A percentile compares a stretch with the other conserved stretches of the same genome.
Evolutionary conservation across 1,139 yeast species (phyloP).

Genomic region (Kodamaea sp.): DNA sequence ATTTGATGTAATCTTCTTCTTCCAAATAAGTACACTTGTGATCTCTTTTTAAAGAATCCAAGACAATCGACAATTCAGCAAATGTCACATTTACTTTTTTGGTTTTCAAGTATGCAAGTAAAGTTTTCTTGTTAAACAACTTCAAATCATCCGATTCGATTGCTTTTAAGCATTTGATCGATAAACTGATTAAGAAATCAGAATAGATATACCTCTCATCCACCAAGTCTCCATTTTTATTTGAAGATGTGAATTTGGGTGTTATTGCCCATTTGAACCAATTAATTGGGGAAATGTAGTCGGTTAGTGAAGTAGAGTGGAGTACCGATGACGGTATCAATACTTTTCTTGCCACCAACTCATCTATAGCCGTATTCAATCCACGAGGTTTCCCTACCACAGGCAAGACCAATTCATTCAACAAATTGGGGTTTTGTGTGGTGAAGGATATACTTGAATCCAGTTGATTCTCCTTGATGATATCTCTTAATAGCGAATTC

Average conservation of each 20-base stretch:
- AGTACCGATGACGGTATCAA: slow-evolving; percentile 24
- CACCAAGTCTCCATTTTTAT: slow-evolving; percentile 14
- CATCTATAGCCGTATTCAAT: slow-evolving; percentile 23
- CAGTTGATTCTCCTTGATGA: slow-evolving; percentile 17
- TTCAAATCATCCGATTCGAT: slow-evolving; percentile 3
- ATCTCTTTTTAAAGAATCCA: slow-evolving; percentile 28
- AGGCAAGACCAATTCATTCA: slow-evolving; percentile 21
- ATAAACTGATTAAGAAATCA: slow-evolving; percentile 19
- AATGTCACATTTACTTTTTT: slow-evolving; percentile 14
- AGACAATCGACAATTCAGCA: slow-evolving; percentile 23
- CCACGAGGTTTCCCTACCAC: slow-evolving; percentile 30
- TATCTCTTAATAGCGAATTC: slow-evolving; percentile 29
- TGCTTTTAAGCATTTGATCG: slow-evolving; percentile 11
- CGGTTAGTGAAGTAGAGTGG: slow-evolving; percentile 10
- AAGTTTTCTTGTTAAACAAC: slow-evolving; percentile 18
- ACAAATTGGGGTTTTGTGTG: slow-evolving; percentile 21
- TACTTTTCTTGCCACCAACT: slow-evolving; percentile 20
- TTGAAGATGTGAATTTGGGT: slow-evolving; percentile 7
- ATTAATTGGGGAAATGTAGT: slow-evolving; percentile 18
- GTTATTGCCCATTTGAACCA: slow-evolving; percentile 22
- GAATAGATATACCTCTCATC: slow-evolving; percentile 27
- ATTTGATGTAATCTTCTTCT: slow-evolving; percentile 21
- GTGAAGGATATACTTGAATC: slow-evolving; percentile 22
- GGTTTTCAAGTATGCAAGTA: slow-evolving; percentile 15
- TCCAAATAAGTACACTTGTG: slow-evolving; percentile 15